Evolutionary conservation across 1,139 yeast genomes (phyloP), one percentile per base, ranked within the genome.

Genomic region (Zygosaccharomyces sapae): DNA sequence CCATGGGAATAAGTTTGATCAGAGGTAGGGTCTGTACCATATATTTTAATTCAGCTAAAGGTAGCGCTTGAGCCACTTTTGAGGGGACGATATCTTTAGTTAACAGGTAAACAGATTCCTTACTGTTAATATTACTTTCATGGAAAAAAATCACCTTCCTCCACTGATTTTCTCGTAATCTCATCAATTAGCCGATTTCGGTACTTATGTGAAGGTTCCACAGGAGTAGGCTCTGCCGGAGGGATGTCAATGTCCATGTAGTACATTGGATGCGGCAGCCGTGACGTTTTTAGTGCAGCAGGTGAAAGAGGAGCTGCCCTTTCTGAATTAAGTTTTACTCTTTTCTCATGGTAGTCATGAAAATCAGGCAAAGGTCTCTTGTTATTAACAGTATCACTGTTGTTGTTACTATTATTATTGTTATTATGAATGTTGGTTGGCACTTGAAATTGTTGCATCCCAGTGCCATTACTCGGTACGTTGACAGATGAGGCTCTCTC

Each of bases 21-120:
- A 90, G 69, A 0, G 97, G 97, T 40, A 88, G 72, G 0, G 96
- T 84, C 62, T 90, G 96, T 1, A 96, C 87, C 48, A 87, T 77
- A 61, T 87, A 89, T 61, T 85, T 87, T 34, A 92, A 69, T 61
- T 90, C 97, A 0, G 96, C 87, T 51, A 90, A 71, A 1, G 97
- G 85, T 8, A 86, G 66, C 2, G 77, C 73, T 38, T 75, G 76
- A 0, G 79, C 70, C n/a, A 77, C 68, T 50, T 72, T 75, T 4
- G 77, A 73, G 0, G 81, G 81, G 19, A 70, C 62, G 3, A 56
- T 62, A 42, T 74, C 79, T n/a, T 76, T 76, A 68, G 75, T 66
- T 5, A 76, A 43, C 46, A 75, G 57, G 20, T 72, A 70, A 42
- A 73, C 58, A 1, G 72, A 57, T 30, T 75, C 73, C 33, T 67